Evolutionary conservation across 2,329 filamentous ascomycete genomes (phyloP).

Genomic region (Aspergillus brasiliensis): DNA sequence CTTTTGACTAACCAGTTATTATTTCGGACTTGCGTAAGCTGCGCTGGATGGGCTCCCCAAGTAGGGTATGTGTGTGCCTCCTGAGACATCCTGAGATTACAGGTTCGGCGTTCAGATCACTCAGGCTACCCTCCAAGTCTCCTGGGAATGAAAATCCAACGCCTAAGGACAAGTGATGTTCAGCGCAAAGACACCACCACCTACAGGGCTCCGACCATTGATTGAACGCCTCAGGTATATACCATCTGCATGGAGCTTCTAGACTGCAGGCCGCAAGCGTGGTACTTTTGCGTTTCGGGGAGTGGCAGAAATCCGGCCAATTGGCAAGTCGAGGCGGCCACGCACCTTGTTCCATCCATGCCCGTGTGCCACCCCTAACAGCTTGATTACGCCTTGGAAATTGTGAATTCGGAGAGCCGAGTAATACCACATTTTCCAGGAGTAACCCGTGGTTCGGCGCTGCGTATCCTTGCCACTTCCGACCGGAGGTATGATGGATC

Average conservation of each 20-base stretch:
- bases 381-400: not conserved
- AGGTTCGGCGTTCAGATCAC: conserved; percentile 2
- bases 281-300: conserved; percentile 13
- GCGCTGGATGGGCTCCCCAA: not conserved
- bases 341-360: conserved; percentile 20
- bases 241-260: conserved; percentile 10
- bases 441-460: conserved; percentile 11
- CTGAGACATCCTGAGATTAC: not conserved
- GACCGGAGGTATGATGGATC: conserved; percentile 19
- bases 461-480: conserved; percentile 14
- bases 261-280: conserved; percentile 7
- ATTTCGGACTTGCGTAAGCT: conserved; percentile 5
- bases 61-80: not conserved
- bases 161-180: not conserved
- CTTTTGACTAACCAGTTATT: not conserved
- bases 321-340: conserved; percentile 20
- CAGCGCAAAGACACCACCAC: conserved; percentile 2
- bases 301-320: conserved; percentile 12
- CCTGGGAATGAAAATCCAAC: not conserved
- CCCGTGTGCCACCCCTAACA: not conserved
- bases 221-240: conserved; percentile 4
- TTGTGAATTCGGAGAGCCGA: not conserved
- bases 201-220: not conserved
- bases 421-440: not conserved
- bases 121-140: not conserved